phyloP scores from a whole-genome alignment of 2,329 filamentous ascomycete species.

The Microdochium paspali region DNA sequence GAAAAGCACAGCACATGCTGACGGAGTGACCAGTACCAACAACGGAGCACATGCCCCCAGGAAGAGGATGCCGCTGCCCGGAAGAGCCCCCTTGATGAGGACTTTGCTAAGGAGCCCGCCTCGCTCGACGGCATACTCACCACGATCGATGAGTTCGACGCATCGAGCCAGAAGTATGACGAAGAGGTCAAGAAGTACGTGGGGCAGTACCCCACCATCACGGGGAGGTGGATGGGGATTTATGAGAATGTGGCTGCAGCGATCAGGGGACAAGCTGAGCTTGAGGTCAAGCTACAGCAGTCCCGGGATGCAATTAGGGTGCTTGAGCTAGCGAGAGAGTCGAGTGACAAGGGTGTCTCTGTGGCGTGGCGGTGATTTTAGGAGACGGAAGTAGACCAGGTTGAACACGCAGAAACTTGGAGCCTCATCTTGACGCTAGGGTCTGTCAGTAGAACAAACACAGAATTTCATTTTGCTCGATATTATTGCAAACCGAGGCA shows the following conservation, averaged over 20 bases:
- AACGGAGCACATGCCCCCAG: conserved; percentile 21
- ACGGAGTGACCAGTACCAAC: conserved; percentile 5
- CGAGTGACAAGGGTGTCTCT: conserved; percentile 19
- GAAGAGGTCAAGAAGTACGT: conserved; percentile 20
- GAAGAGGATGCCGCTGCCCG: conserved; percentile 19
- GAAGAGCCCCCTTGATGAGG: conserved; percentile 15
- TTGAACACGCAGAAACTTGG: no score
- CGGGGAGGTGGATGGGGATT: conserved; percentile 26
- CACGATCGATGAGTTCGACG: conserved; percentile 25
- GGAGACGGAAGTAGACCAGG: no score
- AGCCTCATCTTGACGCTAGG: no score
- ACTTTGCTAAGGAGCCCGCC: conserved; percentile 24
- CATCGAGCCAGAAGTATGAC: conserved; percentile 18
- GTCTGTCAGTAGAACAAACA: no score
- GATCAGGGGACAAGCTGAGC: conserved; percentile 24
- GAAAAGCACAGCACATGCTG: no score
- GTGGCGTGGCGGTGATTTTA: conserved; percentile 18
- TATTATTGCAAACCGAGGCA: no score
- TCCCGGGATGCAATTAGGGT: conserved; percentile 27
- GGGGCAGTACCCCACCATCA: conserved; percentile 26
- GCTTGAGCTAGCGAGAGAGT: conserved; percentile 31
- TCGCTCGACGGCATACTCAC: conserved; percentile 25
- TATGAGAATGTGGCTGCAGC: conserved; percentile 30
- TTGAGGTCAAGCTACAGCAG: conserved; percentile 27
- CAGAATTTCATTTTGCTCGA: no score